Base-by-base conservation (phyloP, 169 alveolate species). In the Plasmodium fragile region DNA sequence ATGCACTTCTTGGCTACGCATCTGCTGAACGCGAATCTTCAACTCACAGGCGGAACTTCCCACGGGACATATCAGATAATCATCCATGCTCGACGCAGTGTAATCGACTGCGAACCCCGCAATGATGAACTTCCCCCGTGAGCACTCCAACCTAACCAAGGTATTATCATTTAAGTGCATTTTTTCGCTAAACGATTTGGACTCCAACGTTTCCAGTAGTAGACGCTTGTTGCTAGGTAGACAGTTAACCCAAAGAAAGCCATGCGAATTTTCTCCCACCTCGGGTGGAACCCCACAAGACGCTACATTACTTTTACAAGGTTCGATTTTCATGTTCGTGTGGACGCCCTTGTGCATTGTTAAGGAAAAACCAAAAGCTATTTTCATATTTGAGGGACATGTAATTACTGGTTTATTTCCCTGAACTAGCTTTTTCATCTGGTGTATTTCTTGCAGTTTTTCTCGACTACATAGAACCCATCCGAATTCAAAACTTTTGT, bases 31-130 rank as follows among this genome's bases (percentile, higher is more conserved):
- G 39, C 81, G 92, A 80, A 91, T 72, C 36, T 43, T 81, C 18
- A 91, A 22, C 49, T 91, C 94, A 71, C 94, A 91, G 25, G 77
- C 8, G 55, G 75, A 41, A 69, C 94, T 91, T 70, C 94, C 94
- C n/a, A 91, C 52, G 28, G 91, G 81, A n/a, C 94, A 91, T 41
- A 81, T 45, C 45, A 53, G 6, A 80, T 91, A 81, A 81, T 81
- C 85, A 5, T 65, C 43, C 30, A 52, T 28, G 32, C 59, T 73
- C 3, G 94, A 91, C 36, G 94, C 39, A 43, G 65, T 81, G 45
- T 81, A 91, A 80, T 91, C 94, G 18, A 91, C 78, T 25, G 94
- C 94, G 59, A 91, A 91, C 25, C 94, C 94, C 43, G 84, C 78
- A 69, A 91, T 91, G 39, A 91, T 91, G 59, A 69, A 91, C 32